Base-by-base conservation (phyloP, 768 basidiomycete species). In the Udeniomyces megalosporus region DNA sequence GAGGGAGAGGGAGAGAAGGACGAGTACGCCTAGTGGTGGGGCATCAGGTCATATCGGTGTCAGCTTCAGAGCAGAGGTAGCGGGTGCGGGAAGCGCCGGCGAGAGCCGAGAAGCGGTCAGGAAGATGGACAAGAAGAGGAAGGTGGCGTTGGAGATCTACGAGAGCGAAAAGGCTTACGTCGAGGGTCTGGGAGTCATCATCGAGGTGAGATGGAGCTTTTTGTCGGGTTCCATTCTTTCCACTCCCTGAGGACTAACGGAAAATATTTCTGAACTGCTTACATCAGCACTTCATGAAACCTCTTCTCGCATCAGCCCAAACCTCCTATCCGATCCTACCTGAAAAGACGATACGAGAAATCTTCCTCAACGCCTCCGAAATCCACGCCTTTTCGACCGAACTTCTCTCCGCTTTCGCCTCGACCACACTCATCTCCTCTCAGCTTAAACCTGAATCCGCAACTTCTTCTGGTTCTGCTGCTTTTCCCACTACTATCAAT, bases 351-450 rank as follows among this genome's bases (percentile, higher is more conserved):
- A 78, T 90, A 61, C 85, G 83, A 0, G 78, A 82, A 14, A 76
- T 89, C 38, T 91, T 91, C 73, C 85, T 84, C 66, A 89, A 89
- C 72, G 88, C 90, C 66, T 83, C 88, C 70, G 88, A 90, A 72
- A 89, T 91, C 35, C 88, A 38, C 24, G 24, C 58, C 1, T 65
- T 65, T 51, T 53, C 49, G 24, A 35, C 8, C 34, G 52, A 49
- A 20, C 24, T 65, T 4, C 58, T 65, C 22, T 48, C 42, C 85
- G 88, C 89, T 88, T 68, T 78, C 88, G 47, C 86, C 88, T 73
- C 84, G 80, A 56, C 80, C 84, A 2, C 84, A 88, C 73, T 81
- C 82, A 62, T 75, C 79, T 6, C 79, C 82, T 2, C 77, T 88
- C 31, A 28, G 2, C 29, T 52, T 15, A 24, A 29, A 1, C 26